Percentiles rank a stretch among this genome's conserved stretches.
Evolutionary conservation across 768 basidiomycete species (phyloP).

Genomic region (Clathrus columnatus): DNA sequence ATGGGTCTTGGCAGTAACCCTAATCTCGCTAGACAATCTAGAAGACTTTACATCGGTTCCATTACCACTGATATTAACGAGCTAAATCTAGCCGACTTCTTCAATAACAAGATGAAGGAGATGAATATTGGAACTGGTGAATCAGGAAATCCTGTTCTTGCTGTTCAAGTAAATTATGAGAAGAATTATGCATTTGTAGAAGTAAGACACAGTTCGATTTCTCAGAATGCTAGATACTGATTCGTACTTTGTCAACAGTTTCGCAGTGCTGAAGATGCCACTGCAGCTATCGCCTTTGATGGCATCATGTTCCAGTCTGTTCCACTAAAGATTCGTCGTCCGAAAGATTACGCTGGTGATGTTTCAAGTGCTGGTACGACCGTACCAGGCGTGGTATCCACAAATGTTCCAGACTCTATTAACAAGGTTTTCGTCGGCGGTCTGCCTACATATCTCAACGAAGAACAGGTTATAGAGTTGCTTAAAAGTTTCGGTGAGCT

Average conservation of each 20-base stretch:
- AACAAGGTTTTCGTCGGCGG: slow-evolving; percentile 99
- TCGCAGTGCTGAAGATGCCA: slow-evolving; percentile 94
- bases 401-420: slow-evolving; percentile 92
- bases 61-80: slow-evolving; percentile 94
- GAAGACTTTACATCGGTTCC: slow-evolving; percentile 93
- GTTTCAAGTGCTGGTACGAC: slow-evolving; percentile 53
- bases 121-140: slow-evolving; percentile 78
- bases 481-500: slow-evolving; percentile 96
- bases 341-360: slow-evolving; percentile 92
- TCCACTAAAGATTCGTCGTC: slow-evolving; percentile 94
- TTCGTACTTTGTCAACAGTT: slow-evolving; percentile 48
- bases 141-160: slow-evolving; percentile 83
- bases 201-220: slow-evolving; percentile 40
- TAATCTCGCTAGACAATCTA: slow-evolving; percentile 86
- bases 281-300: slow-evolving; percentile 94
- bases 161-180: slow-evolving; percentile 95
- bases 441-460: slow-evolving; percentile 89
- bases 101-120: slow-evolving; percentile 94
- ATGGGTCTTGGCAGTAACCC: slow-evolving; percentile 84
- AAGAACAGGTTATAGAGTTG: slow-evolving; percentile 97
- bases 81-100: slow-evolving; percentile 84
- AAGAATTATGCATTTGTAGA: slow-evolving; percentile 99
- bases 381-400: slow-evolving; percentile 92
- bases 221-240: slow-evolving; percentile 4
- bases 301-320: slow-evolving; percentile 93